Evolutionary conservation across 2,329 filamentous ascomycete species (phyloP), one percentile per base, ranked within the genome.

Genomic region (Calonectria pseudoturangicola): DNA sequence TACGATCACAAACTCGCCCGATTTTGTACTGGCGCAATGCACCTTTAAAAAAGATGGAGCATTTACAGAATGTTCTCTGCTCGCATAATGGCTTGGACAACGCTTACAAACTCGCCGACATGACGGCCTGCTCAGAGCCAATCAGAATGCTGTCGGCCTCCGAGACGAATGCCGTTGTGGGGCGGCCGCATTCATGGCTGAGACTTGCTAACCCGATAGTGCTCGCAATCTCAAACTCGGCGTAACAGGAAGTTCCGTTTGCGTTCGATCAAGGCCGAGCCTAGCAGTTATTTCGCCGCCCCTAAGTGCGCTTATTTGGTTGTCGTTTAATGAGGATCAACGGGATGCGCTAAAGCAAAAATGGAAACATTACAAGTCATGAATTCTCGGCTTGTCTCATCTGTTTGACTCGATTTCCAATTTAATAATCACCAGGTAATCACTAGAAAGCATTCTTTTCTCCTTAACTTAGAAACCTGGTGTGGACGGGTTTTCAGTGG

Each of bases 71-170:
- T 5, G 18, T 16, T 39, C 36, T 27, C 30, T 41, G 21, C 5
- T 47, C 16, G 41, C 25, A 16, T 39, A 10, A 43, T 43, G 36
- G 15, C 36, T 13, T 45, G 58, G 5, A 15, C 13, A 18, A 12
- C 27, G 58, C 58, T 63, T 63, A 63, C 58, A 63, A 62, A 63
- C 41, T 21, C 13, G 6, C 15, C 25, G 15, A 30, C 36, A 2
- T 13, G 25, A 2, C 2, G 21, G 0, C 2, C n/a, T 16, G 25
- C 5, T 3, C 15, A 8, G 15, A 33, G 27, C 58, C 58, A 63
- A 63, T 63, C 13, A 63, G 39, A 63, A 16, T n/a, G 16, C 39
- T 25, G 10, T 63, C 58, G 58, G 58, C 41, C 58, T 47, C 58
- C 58, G 39, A 47, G 39, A 45, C 28, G 58, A 13, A 63, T 9